Conservation (phyloP, 441 rosid species). For the Arabidopsis lyrata region DNA sequence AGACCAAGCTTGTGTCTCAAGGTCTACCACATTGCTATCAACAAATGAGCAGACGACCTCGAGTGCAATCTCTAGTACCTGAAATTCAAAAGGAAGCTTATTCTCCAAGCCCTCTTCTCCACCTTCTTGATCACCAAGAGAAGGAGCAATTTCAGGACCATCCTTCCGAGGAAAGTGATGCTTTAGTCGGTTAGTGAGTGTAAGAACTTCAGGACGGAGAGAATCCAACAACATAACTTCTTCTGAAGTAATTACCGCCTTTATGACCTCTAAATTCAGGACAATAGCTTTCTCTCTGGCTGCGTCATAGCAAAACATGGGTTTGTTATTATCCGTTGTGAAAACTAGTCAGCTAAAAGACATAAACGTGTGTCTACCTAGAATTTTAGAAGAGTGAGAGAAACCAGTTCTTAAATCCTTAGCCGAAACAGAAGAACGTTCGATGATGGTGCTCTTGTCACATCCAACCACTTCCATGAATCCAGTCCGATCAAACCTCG, state of each 20-base stretch:
- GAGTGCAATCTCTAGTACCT: conserved; percentile 90
- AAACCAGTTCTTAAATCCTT: conserved; percentile 90
- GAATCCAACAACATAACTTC: conserved; percentile 83
- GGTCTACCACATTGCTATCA: conserved; percentile 70
- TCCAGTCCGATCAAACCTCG: conserved; percentile 79
- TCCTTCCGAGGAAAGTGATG: conserved; percentile 71
- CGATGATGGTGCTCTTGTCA: conserved; percentile 78
- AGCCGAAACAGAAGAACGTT: conserved; percentile 74
- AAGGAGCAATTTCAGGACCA: conserved; percentile 43
- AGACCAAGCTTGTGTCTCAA: conserved; percentile 87
- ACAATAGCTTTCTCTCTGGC: conserved; percentile 93
- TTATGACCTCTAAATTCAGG: conserved; percentile 83
- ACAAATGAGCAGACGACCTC: conserved; percentile 79
- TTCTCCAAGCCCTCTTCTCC: conserved; percentile 64
- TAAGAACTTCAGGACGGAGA: conserved; percentile 75
- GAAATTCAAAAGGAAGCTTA: conserved; percentile 93
- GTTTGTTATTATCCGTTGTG: background rate
- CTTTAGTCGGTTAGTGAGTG: conserved; percentile 72
- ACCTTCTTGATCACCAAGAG: conserved; percentile 69
- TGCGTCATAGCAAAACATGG: conserved; percentile 42
- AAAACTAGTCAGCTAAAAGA: background rate
- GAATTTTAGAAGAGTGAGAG: conserved; percentile 85
- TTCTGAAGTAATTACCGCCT: conserved; percentile 88
- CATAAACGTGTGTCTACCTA: conserved; percentile 53
- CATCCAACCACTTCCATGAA: conserved; percentile 76